A percentile compares a stretch with the other conserved stretches of the same genome.
Evolutionary conservation across 2,329 filamentous ascomycete genomes (phyloP).

Genomic region (Lachnellula subtilissima): DNA sequence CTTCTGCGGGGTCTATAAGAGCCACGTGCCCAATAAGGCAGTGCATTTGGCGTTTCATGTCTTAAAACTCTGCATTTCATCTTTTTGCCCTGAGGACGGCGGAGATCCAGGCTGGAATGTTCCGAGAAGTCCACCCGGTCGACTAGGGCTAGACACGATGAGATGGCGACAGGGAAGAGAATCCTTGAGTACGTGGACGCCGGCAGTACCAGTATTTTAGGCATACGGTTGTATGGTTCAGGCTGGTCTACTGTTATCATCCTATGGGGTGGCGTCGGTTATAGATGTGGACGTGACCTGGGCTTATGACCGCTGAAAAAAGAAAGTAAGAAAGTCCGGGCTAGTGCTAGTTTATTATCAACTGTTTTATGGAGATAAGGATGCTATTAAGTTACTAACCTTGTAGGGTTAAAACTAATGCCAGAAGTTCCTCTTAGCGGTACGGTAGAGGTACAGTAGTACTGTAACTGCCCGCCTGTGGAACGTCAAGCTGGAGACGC

Average conservation of each 20-base stretch:
- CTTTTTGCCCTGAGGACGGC: conserved; percentile 5
- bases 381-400: no score
- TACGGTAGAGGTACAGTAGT: no score
- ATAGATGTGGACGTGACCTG: not conserved
- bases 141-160: not conserved
- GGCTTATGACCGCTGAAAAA: not conserved
- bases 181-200: not conserved
- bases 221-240: not conserved
- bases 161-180: not conserved
- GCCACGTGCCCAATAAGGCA: conserved; percentile 12
- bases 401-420: no score
- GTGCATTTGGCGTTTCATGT: conserved; percentile 16
- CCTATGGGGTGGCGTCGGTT: not conserved
- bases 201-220: not conserved
- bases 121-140: not conserved
- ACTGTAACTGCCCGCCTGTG: no score
- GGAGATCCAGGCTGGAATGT: not conserved
- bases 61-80: conserved; percentile 8
- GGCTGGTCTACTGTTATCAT: not conserved
- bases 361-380: no score
- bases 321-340: not conserved
- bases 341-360: no score
- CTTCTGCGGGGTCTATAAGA: not conserved
- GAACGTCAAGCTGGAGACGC: no score
- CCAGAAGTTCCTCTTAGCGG: no score